Evolutionary conservation across 2,329 filamentous ascomycete genomes (phyloP).

Genomic region (Fusarium sp.): DNA sequence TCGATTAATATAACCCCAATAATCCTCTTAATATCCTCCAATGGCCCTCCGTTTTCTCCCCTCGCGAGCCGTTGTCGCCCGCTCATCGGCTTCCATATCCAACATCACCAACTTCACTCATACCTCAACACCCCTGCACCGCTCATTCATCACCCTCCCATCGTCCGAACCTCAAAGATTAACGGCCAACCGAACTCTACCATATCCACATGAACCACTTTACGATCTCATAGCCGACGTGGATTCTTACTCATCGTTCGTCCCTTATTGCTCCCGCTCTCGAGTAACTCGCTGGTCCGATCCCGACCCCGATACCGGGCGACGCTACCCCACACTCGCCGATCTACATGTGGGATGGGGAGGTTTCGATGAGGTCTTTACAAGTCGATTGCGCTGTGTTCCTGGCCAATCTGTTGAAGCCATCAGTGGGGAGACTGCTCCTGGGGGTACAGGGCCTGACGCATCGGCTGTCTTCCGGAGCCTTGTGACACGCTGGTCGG

Average conservation of each 20-base stretch:
- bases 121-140: conserved; percentile 47
- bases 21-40: background rate
- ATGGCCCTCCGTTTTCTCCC: conserved; percentile 38
- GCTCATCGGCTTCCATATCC: conserved; percentile 18
- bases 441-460: conserved; percentile 56
- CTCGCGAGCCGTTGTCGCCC: conserved; percentile 18
- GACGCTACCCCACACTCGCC: conserved; percentile 77
- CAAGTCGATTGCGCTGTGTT: conserved; percentile 81
- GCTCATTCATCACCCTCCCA: conserved; percentile 55
- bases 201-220: conserved; percentile 76
- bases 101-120: conserved; percentile 35
- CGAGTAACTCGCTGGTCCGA: conserved; percentile 80
- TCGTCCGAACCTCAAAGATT: conserved; percentile 68
- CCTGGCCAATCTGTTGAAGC: conserved; percentile 81
- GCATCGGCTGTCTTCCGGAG: conserved; percentile 71
- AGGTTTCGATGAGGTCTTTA: conserved; percentile 85
- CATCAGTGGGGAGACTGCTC: conserved; percentile 68
- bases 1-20: background rate
- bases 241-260: conserved; percentile 83
- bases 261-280: conserved; percentile 89
- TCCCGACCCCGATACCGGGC: conserved; percentile 59
- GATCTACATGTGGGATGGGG: conserved; percentile 89
- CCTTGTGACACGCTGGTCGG: conserved; percentile 76
- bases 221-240: conserved; percentile 92
- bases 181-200: conserved; percentile 79